Conservation (phyloP, 139 green algal species). For the Auxenochlorella protothecoides region DNA sequence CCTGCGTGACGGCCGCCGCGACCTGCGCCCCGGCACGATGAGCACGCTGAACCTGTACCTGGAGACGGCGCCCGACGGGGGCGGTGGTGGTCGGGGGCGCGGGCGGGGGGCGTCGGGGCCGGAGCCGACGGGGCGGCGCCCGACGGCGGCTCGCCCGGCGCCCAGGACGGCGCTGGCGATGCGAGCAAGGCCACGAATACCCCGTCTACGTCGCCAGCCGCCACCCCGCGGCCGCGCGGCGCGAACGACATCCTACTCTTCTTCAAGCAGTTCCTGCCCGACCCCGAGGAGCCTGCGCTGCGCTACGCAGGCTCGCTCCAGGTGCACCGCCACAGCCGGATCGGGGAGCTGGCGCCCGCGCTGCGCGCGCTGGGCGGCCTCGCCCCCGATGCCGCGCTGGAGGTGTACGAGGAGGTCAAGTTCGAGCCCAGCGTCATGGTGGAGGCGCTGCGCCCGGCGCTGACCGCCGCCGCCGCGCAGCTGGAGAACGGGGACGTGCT, state of each 20-base stretch:
- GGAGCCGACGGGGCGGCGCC: too few relatives aligned
- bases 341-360: background rate
- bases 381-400: background rate
- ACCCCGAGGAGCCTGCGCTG: conserved; percentile 29
- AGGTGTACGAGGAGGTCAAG: conserved; percentile 82
- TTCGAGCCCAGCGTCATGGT: conserved; percentile 75
- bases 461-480: conserved; percentile 24
- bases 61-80: conserved; percentile 29
- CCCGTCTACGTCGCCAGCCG: too few relatives aligned
- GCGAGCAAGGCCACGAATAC: too few relatives aligned
- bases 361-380: background rate
- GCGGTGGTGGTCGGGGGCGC: too few relatives aligned
- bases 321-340: conserved; percentile 11
- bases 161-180: too few relatives aligned
- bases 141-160: too few relatives aligned
- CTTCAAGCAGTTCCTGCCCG: conserved; percentile 72
- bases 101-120: too few relatives aligned
- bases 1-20: background rate
- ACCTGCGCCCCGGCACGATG: conserved; percentile 7
- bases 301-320: conserved; percentile 38
- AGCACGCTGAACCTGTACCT: conserved; percentile 63
- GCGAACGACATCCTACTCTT: conserved; percentile 68
- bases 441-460: conserved; percentile 23
- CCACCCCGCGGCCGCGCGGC: too few relatives aligned
- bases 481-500: conserved; percentile 87